Evolutionary conservation across 177 flowering plant genomes (phyloP).

Genomic region (Vitis hybrid): DNA sequence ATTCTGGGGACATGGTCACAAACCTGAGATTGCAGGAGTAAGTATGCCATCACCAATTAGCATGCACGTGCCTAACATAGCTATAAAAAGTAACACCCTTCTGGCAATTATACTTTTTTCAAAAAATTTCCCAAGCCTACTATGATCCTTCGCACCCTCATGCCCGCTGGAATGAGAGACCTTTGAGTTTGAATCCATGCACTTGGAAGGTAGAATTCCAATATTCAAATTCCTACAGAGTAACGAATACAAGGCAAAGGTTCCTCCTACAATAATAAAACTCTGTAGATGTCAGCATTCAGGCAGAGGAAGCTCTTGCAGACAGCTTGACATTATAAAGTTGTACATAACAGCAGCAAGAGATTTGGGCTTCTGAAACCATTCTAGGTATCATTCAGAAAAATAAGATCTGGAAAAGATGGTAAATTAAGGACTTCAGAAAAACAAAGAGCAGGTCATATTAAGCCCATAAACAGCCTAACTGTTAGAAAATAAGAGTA

Average conservation of each 20-base stretch:
- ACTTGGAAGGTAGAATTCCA: constrained; percentile 45
- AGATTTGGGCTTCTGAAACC: background rate
- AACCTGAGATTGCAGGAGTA: constrained; percentile 91
- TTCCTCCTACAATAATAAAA: constrained; percentile 64
- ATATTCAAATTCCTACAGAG: constrained; percentile 70
- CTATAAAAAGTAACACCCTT: constrained; percentile 69
- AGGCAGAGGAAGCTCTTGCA: background rate
- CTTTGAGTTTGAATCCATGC: constrained; percentile 22
- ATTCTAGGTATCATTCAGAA: background rate
- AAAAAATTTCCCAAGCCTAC: constrained; percentile 51
- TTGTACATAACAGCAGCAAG: background rate
- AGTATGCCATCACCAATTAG: constrained; percentile 90
- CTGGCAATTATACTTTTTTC: constrained; percentile 63
- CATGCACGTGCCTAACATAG: constrained; percentile 89
- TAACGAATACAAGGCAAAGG: constrained; percentile 84
- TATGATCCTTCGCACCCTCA: constrained; percentile 27
- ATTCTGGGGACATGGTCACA: constrained; percentile 5
- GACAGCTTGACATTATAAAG: background rate
- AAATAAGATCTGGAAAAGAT: too few species aligned
- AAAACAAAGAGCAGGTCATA: too few species aligned
- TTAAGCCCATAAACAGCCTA: too few species aligned
- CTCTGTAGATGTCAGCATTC: constrained; percentile 1
- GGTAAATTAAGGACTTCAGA: too few species aligned
- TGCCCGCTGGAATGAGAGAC: constrained; percentile 19
- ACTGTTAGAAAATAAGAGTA: too few species aligned